Base-by-base conservation (phyloP, 2,329 filamentous ascomycete genomes). In the Escovopsis weberi region DNA sequence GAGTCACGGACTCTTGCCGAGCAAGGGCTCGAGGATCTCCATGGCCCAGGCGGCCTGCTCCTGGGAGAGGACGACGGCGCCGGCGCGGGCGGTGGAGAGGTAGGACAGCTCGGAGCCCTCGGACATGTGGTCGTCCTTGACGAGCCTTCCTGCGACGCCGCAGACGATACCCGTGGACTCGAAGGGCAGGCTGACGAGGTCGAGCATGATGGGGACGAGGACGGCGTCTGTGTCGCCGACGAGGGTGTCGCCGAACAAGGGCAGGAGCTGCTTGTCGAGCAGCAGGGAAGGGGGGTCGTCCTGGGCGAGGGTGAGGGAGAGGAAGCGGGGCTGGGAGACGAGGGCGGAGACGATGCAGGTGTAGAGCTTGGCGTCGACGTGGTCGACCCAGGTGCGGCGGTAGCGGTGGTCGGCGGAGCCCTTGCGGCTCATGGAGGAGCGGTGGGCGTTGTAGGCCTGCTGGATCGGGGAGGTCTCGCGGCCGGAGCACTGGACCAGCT, bases 121-220 rank as follows among this genome's bases (percentile, higher is more conserved):
- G 32, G 59, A 58, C 51, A 65, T 65, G 43, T 69, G 62, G 59
- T 85, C 80, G 38, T 84, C 83, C 40, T 83, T 77, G 1, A 87
- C 82, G 26, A 96, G 68, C 43, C 79, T 74, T 26, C 87, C 85
- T 0, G 89, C 88, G 2, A 98, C 85, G 26, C 91, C 89, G 51
- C 88, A 95, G 4, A 98, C 86, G 45, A 98, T 95, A 19, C 89
- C 89, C 0, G 88, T 94, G 7, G 86, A 87, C 59, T 94, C 86
- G 36, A 89, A 72, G 0, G 89, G 85, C 35, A 96, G 66, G 36
- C 77, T 78, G 18, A 76, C 78, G 26, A 98, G 70, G 53, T 96
- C 86, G 4, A 98, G 72, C 45, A 87, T 89, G 51, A 98, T 91
- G 1, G 91, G 87, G 2, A 93, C 77, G 32, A 88, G 69, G 45